phyloP scores from a whole-genome alignment of 2,329 filamentous ascomycete genomes.

The Tolypocladium cylindrosporum region DNA sequence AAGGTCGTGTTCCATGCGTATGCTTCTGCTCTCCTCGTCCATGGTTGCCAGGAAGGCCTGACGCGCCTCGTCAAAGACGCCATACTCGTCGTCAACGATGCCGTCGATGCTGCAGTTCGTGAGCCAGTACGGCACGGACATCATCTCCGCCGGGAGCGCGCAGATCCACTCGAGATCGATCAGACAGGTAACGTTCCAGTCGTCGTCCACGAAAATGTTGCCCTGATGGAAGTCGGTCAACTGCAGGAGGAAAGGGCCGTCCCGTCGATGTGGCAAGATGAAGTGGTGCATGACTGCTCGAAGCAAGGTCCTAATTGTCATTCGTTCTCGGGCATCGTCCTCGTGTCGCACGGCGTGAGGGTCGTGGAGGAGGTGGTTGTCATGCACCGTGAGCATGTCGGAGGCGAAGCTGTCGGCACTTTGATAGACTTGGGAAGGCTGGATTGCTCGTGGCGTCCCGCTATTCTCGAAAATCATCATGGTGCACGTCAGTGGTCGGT shows the following conservation, averaged over 20 bases:
- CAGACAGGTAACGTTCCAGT: conserved; percentile 21
- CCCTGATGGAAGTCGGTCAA: conserved; percentile 22
- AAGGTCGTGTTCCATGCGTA: conserved; percentile 7
- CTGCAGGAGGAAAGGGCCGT: conserved; percentile 16
- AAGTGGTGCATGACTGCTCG: conserved; percentile 16
- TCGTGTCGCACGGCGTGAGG: conserved; percentile 13
- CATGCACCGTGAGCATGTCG: conserved; percentile 17
- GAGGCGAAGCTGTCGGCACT: conserved; percentile 15
- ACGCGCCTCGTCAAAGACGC: conserved; percentile 5
- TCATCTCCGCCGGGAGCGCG: conserved; percentile 18
- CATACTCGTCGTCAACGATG: conserved; percentile 7
- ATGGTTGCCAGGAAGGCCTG: conserved; percentile 7
- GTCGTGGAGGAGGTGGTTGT: conserved; percentile 15
- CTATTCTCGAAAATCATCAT: conserved; percentile 19
- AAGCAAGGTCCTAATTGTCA: conserved; percentile 14
- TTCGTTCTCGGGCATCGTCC: conserved; percentile 17
- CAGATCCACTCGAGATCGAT: conserved; percentile 24
- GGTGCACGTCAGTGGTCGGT: conserved; percentile 8
- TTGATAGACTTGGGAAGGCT: conserved; percentile 17
- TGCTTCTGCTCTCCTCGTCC: conserved; percentile 4
- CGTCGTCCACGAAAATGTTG: conserved; percentile 23
- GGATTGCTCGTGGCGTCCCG: conserved; percentile 19
- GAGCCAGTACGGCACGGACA: conserved; percentile 21
- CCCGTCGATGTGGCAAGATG: conserved; percentile 8
- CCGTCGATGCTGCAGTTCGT: conserved; percentile 11